Percentiles rank a stretch among this genome's conserved stretches.
Conservation (phyloP, 495 filamentous ascomycete genomes). For the Talaromyces wortmannii region DNA sequence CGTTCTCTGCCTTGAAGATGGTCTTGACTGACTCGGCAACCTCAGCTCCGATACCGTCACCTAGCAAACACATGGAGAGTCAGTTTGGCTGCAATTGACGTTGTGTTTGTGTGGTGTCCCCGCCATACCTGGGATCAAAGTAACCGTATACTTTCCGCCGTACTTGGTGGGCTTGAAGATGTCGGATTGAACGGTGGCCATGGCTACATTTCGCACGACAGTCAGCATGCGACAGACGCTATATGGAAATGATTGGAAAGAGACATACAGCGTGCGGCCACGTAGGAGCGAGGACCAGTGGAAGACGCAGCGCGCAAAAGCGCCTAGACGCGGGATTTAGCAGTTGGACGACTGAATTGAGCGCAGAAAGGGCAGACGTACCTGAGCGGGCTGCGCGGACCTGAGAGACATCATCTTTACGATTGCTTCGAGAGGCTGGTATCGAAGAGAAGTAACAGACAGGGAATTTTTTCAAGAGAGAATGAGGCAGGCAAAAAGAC, state of each 20-base stretch:
- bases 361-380: slow-evolving; percentile 8
- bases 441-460: slow-evolving; percentile 2
- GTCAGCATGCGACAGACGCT: not conserved
- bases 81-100: not conserved
- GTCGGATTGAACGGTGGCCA: slow-evolving; percentile 77
- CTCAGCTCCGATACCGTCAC: slow-evolving; percentile 97
- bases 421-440: not conserved
- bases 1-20: slow-evolving; percentile 98
- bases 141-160: slow-evolving; percentile 98
- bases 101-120: slow-evolving; percentile 3
- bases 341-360: not conserved
- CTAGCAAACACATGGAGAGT: slow-evolving; percentile 23
- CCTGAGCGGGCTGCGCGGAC: slow-evolving; percentile 25
- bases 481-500: slow-evolving; percentile 4
- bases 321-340: not conserved
- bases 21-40: slow-evolving; percentile 97
- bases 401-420: slow-evolving; percentile 23
- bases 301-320: slow-evolving; percentile 20
- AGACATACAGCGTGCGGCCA: slow-evolving; percentile 37
- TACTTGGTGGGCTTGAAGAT: slow-evolving; percentile 99
- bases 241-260: too few species aligned
- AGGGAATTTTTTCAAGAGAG: not conserved
- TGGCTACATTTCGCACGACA: slow-evolving; percentile 22
- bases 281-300: slow-evolving; percentile 23
- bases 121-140: slow-evolving; percentile 78